These are phyloP conservation scores for Pseudogymnoascus sp. DNA, from an alignment of 2,329 filamentous ascomycete genomes.

Conservation along the genomic window DNA sequence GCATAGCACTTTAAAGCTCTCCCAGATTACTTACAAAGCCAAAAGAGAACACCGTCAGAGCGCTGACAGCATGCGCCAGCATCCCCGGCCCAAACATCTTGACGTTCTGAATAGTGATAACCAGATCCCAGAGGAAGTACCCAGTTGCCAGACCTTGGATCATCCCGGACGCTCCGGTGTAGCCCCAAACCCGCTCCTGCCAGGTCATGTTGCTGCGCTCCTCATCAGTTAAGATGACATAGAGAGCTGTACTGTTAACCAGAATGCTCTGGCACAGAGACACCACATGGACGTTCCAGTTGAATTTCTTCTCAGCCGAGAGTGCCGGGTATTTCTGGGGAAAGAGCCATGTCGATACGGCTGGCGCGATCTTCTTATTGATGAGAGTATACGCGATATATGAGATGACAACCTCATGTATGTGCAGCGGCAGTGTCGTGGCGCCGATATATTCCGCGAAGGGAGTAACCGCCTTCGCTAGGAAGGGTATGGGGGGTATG, in stretches of 20 bases:
- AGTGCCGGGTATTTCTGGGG: conserved; percentile 56
- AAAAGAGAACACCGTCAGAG: conserved; percentile 66
- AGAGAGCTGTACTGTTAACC: conserved; percentile 67
- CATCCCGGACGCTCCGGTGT: conserved; percentile 64
- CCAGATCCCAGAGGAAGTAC: conserved; percentile 79
- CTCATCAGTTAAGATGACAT: conserved; percentile 61
- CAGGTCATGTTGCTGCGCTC: conserved; percentile 61
- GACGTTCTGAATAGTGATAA: conserved; percentile 60
- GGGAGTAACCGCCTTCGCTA: conserved; percentile 50
- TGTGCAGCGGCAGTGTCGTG: conserved; percentile 63
- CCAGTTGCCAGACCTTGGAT: conserved; percentile 70
- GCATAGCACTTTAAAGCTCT: not conserved
- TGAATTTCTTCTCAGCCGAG: conserved; percentile 56
- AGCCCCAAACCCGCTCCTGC: conserved; percentile 68
- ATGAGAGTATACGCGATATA: conserved; percentile 63
- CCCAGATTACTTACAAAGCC: conserved; percentile 60
- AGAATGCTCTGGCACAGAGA: conserved; percentile 70
- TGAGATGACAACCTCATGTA: conserved; percentile 67
- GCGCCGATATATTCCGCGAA: conserved; percentile 56
- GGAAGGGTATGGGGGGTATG: conserved; percentile 49
- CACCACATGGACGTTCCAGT: conserved; percentile 82
- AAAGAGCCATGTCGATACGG: conserved; percentile 55
- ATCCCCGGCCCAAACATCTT: conserved; percentile 54
- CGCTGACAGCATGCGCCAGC: conserved; percentile 68
- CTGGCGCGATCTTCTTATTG: conserved; percentile 59